phyloP scores from a whole-genome alignment of 2,329 filamentous ascomycete species.

The Venturia aucupariae region DNA sequence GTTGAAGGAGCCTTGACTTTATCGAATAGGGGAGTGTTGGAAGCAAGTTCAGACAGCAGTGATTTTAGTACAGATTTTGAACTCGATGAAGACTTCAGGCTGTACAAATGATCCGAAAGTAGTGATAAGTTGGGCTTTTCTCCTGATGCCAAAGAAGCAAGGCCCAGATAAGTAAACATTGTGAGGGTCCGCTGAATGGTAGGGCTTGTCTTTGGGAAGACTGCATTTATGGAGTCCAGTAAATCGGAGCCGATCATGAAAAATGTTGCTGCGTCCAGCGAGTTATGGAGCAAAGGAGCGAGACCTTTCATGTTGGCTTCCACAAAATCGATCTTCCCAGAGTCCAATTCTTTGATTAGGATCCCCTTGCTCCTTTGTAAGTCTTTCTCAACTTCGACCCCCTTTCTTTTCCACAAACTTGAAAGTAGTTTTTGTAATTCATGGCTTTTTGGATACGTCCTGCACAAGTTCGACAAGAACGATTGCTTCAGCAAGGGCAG shows the following conservation, averaged over 20 bases:
- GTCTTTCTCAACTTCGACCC: slow-evolving; percentile 39
- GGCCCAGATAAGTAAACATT: slow-evolving; percentile 64
- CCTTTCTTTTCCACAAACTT: slow-evolving; percentile 44
- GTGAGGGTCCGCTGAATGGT: slow-evolving; percentile 58
- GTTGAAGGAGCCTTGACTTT: slow-evolving; percentile 34
- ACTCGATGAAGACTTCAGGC: slow-evolving; percentile 60
- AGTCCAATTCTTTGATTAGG: slow-evolving; percentile 55
- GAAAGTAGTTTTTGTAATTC: slow-evolving; percentile 41
- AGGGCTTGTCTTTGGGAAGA: slow-evolving; percentile 56
- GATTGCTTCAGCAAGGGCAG: slow-evolving; percentile 50
- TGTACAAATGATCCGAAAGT: slow-evolving; percentile 75
- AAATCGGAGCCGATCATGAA: slow-evolving; percentile 84
- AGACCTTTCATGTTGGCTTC: slow-evolving; percentile 48
- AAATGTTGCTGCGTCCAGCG: slow-evolving; percentile 46
- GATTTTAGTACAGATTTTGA: slow-evolving; percentile 37
- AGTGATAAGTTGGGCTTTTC: slow-evolving; percentile 62
- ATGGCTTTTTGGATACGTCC: slow-evolving; percentile 55
- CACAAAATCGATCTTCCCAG: slow-evolving; percentile 46
- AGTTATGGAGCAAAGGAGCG: slow-evolving; percentile 56
- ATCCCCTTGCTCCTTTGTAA: slow-evolving; percentile 52
- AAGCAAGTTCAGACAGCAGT: slow-evolving; percentile 73
- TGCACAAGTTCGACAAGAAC: slow-evolving; percentile 60
- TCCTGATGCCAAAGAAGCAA: slow-evolving; percentile 60
- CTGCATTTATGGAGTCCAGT: slow-evolving; percentile 61
- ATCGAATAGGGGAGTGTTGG: slow-evolving; percentile 64